phyloP scores from a whole-genome alignment of 2,329 filamentous ascomycete genomes.

The Paecilomyces fulvus region DNA sequence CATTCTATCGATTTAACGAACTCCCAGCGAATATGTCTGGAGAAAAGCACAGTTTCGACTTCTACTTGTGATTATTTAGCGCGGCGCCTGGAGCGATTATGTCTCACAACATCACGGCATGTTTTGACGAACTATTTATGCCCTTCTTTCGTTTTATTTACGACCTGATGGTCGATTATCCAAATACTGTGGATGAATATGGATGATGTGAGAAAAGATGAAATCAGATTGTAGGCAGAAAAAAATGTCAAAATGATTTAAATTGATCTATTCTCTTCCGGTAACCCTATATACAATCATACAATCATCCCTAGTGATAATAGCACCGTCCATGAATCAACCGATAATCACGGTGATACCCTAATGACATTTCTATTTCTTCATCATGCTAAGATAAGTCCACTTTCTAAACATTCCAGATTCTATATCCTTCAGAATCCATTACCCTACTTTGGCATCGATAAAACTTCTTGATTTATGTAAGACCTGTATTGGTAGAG shows the following conservation, averaged over 20 bases:
- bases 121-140: neutral
- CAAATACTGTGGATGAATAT: neutral
- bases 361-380: too few relatives aligned
- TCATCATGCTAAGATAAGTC: too few relatives aligned
- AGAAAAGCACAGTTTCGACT: conserved; percentile 2
- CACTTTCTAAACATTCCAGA: too few relatives aligned
- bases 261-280: neutral
- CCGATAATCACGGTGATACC: too few relatives aligned
- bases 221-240: neutral
- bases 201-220: neutral
- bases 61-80: neutral
- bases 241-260: neutral
- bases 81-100: neutral
- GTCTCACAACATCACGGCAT: neutral
- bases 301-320: too few relatives aligned
- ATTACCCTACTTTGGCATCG: too few relatives aligned
- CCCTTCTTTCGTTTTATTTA: neutral
- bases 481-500: too few relatives aligned
- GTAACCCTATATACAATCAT: too few relatives aligned
- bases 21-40: neutral
- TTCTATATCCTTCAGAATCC: too few relatives aligned
- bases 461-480: too few relatives aligned
- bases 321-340: too few relatives aligned
- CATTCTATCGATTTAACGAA: conserved; percentile 4
- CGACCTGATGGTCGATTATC: neutral